phyloP scores from a whole-genome alignment of 371 early-diverging fungal genomes.

The Mucor irregularis region DNA sequence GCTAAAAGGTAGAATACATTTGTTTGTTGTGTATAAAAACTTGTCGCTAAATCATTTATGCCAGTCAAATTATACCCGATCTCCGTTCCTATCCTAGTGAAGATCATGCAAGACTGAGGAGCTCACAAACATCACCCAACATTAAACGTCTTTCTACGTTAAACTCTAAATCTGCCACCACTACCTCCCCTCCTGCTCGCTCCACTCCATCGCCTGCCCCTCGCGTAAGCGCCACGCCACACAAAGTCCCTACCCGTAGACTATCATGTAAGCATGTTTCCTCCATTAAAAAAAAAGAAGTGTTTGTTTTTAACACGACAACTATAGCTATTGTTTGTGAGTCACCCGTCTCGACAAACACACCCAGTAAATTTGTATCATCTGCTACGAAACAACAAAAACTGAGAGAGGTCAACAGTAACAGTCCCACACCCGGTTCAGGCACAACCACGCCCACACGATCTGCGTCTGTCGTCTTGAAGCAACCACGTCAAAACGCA shows the following conservation, averaged over 20 bases:
- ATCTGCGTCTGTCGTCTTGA: constrained; percentile 8
- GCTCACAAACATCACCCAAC: constrained; percentile 1
- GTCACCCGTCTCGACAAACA: not conserved
- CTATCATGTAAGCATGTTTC: not conserved
- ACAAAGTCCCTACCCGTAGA: not conserved
- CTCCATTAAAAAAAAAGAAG: not conserved
- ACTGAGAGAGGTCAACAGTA: not conserved
- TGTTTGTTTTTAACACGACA: not conserved
- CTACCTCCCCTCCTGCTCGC: not conserved
- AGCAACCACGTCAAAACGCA: constrained; percentile 37
- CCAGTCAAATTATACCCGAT: constrained; percentile 28
- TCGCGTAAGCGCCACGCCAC: not conserved
- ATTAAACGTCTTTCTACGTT: constrained; percentile 10
- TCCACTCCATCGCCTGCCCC: not conserved
- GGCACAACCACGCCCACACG: constrained; percentile 1
- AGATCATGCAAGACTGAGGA: not conserved
- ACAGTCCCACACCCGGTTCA: not conserved
- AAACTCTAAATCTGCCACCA: not conserved
- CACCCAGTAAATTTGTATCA: not conserved
- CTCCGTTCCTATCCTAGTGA: constrained; percentile 12
- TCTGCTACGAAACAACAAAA: not conserved
- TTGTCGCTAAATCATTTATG: not conserved
- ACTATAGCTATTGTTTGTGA: constrained; percentile 18
- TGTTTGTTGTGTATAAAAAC: not conserved
- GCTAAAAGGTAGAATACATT: constrained; percentile 12